Evolutionary conservation across 371 early-diverging fungal species (phyloP).

Genomic region (Lichtheimia hyalospora): DNA sequence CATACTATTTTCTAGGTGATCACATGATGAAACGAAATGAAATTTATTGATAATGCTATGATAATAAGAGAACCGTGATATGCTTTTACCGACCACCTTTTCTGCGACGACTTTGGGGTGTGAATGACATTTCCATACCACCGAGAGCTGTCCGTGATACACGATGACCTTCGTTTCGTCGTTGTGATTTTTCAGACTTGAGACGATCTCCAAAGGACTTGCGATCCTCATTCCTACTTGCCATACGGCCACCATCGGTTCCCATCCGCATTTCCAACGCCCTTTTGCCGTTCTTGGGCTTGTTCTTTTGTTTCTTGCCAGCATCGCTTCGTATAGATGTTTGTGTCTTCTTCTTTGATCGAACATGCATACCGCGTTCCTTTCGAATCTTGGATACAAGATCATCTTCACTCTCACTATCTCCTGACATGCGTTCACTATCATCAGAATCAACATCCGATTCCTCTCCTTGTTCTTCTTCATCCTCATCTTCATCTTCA

Average conservation of each 20-base stretch:
- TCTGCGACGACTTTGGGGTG: constrained; percentile 22
- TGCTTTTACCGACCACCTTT: constrained; percentile 1
- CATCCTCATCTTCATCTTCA: constrained; percentile 43
- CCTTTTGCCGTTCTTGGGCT: constrained; percentile 31
- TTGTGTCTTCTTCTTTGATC: constrained; percentile 26
- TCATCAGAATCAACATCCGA: constrained; percentile 46
- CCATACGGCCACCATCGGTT: constrained; percentile 38
- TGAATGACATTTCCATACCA: constrained; percentile 70
- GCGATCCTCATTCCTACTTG: constrained; percentile 26
- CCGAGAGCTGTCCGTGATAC: constrained; percentile 62
- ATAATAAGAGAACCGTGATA: neutral
- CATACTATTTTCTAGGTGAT: no score
- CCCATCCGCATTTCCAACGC: constrained; percentile 56
- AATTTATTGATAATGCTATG: neutral
- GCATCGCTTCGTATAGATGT: constrained; percentile 15
- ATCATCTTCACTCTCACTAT: constrained; percentile 50
- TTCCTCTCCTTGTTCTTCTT: constrained; percentile 38
- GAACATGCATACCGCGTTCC: constrained; percentile 40
- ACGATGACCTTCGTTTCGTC: constrained; percentile 36
- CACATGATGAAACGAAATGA: neutral
- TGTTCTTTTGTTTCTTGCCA: constrained; percentile 21
- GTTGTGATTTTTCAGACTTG: constrained; percentile 24
- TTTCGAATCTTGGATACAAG: constrained; percentile 46
- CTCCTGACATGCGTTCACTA: constrained; percentile 36
- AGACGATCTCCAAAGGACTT: constrained; percentile 49